phyloP scores from a whole-genome alignment of 805 yeast species.

The Naumovozyma dairenensis region DNA sequence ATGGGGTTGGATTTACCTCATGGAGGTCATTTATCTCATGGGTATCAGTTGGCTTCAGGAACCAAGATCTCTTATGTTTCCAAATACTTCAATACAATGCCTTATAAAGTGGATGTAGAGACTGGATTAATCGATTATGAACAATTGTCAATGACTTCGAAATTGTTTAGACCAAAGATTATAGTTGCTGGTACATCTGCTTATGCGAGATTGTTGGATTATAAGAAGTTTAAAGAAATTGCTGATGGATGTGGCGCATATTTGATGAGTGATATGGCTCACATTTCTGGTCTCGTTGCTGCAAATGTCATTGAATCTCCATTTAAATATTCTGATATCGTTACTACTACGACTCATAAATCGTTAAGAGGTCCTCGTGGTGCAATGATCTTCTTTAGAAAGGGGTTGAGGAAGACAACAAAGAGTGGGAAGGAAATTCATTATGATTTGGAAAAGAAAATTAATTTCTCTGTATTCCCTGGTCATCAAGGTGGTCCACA shows the following conservation, averaged over 20 bases:
- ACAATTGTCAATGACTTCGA: slow-evolving; percentile 68
- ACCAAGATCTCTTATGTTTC: slow-evolving; percentile 88
- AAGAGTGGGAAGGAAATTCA: slow-evolving; percentile 78
- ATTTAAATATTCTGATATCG: slow-evolving; percentile 86
- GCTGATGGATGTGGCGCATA: slow-evolving; percentile 93
- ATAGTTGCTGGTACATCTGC: slow-evolving; percentile 97
- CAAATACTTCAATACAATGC: slow-evolving; percentile 95
- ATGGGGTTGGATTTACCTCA: slow-evolving; percentile 98
- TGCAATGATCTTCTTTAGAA: slow-evolving; percentile 94
- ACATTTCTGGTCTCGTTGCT: slow-evolving; percentile 90
- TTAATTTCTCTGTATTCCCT: slow-evolving; percentile 96
- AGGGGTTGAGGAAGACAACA: slow-evolving; percentile 74
- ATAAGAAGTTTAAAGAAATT: slow-evolving; percentile 79
- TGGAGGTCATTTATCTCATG: slow-evolving; percentile 97
- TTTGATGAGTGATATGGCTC: slow-evolving; percentile 92
- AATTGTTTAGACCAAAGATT: slow-evolving; percentile 86
- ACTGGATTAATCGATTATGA: slow-evolving; percentile 94
- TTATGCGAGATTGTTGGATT: slow-evolving; percentile 83
- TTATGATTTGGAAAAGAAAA: slow-evolving; percentile 82
- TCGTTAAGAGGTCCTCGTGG: slow-evolving; percentile 99
- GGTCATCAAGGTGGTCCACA: slow-evolving; percentile 99
- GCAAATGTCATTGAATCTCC: slow-evolving; percentile 93
- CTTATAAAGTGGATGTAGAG: slow-evolving; percentile 75
- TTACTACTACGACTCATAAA: slow-evolving; percentile 96
- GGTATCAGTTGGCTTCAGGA: slow-evolving; percentile 77